A percentile compares a stretch with the other conserved stretches of the same genome.
Evolutionary conservation across 306 rosid species (phyloP).

Genomic region (Betula pendula): DNA sequence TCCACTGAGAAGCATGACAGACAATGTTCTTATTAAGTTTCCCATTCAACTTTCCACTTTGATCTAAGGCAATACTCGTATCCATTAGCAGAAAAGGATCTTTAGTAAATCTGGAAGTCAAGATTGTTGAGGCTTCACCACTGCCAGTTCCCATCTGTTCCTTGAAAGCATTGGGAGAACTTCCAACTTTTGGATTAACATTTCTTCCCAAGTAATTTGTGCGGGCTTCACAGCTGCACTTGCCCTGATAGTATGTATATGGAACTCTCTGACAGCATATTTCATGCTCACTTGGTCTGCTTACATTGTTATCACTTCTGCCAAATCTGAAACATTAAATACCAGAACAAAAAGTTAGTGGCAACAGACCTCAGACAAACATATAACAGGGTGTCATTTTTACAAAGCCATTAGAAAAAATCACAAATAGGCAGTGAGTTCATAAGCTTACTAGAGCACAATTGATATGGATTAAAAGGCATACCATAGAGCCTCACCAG

Average conservation of each 20-base stretch:
- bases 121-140: constrained; percentile 35
- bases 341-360: constrained; percentile 1
- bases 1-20: constrained; percentile 51
- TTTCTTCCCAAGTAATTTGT: constrained; percentile 30
- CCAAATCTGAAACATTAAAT: constrained; percentile 40
- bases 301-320: constrained; percentile 32
- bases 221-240: constrained; percentile 26
- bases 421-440: background rate
- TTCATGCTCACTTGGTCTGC: constrained; percentile 38
- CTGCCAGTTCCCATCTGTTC: constrained; percentile 28
- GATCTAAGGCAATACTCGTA: constrained; percentile 27
- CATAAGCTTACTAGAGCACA: background rate
- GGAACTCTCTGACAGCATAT: constrained; percentile 38
- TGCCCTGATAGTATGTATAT: constrained; percentile 29
- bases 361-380: constrained; percentile 11
- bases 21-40: constrained; percentile 25
- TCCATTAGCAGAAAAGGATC: constrained; percentile 30
- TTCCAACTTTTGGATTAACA: constrained; percentile 37
- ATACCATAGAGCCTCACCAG: constrained; percentile 1
- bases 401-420: constrained; percentile 2
- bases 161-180: constrained; percentile 23
- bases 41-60: constrained; percentile 32
- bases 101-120: constrained; percentile 31
- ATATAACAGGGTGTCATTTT: constrained; percentile 9
- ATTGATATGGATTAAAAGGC: constrained; percentile 9